Percentiles rank a stretch among this genome's conserved stretches.
These are phyloP conservation scores for Geranium rotundifolium DNA, from an alignment of 345 rosid species.

Conservation along the genomic window DNA sequence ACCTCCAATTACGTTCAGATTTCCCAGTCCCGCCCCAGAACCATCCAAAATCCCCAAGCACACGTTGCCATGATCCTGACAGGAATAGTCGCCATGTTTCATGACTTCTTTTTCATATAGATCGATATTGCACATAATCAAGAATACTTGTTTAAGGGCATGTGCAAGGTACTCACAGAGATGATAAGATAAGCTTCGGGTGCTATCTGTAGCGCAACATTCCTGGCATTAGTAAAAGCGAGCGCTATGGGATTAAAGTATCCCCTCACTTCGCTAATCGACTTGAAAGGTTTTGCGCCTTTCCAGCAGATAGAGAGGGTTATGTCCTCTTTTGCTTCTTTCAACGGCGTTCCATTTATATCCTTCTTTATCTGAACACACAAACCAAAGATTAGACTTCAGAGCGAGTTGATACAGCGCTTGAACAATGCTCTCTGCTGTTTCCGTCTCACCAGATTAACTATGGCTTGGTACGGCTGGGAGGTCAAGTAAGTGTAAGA, in stretches of 20 bases:
- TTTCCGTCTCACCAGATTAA: constrained; percentile 44
- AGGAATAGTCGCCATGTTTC: not conserved
- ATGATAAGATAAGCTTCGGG: constrained; percentile 72
- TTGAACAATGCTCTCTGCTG: not conserved
- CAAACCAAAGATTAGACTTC: not conserved
- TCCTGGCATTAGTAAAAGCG: constrained; percentile 35
- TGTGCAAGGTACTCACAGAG: constrained; percentile 35
- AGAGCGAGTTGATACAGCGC: constrained; percentile 4
- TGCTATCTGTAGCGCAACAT: constrained; percentile 40
- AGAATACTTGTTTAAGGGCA: not conserved
- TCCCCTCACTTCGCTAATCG: constrained; percentile 32
- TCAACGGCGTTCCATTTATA: constrained; percentile 40
- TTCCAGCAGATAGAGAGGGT: constrained; percentile 85
- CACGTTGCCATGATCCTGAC: constrained; percentile 57
- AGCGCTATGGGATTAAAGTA: constrained; percentile 51
- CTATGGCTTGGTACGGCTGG: constrained; percentile 31
- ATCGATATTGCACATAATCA: no score
- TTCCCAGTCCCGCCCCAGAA: constrained; percentile 34
- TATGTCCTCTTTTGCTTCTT: constrained; percentile 36
- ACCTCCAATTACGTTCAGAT: constrained; percentile 62
- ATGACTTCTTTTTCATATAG: no score
- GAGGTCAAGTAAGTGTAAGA: constrained; percentile 69
- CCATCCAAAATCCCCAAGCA: constrained; percentile 81
- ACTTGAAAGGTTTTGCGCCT: constrained; percentile 42
- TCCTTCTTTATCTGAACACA: constrained; percentile 30